Percentiles rank a stretch among this genome's conserved stretches.
Conservation (phyloP, 1,284 basidiomycete genomes). For the Rhodotorula sp. region DNA sequence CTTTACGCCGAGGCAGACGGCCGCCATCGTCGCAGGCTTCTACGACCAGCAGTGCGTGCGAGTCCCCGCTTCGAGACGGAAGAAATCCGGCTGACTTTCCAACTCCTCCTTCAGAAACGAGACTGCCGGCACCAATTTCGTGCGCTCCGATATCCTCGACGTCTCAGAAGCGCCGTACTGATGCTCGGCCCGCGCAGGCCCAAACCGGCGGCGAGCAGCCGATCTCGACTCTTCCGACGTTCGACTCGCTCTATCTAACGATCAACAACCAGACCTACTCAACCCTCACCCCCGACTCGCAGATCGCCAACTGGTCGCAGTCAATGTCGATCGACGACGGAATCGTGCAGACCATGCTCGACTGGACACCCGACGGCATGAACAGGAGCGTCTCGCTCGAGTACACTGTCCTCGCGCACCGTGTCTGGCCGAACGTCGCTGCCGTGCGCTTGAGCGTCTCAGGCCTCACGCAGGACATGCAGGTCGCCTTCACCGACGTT, state of each 20-base stretch:
- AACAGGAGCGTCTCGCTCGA: slow-evolving; percentile 17
- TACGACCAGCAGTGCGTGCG: slow-evolving; percentile 37
- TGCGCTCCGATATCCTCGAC: background rate
- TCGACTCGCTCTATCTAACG: slow-evolving; percentile 41
- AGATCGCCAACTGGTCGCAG: slow-evolving; percentile 42
- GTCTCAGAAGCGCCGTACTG: fast-evolving
- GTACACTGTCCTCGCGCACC: slow-evolving; percentile 43
- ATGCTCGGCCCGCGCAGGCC: background rate
- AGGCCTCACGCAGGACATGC: slow-evolving; percentile 11
- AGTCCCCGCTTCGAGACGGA: background rate
- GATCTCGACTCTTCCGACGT: slow-evolving; percentile 43
- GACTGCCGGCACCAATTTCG: slow-evolving; percentile 44
- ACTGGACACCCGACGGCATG: slow-evolving; percentile 30
- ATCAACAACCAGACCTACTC: slow-evolving; percentile 38
- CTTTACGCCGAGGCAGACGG: slow-evolving; percentile 31
- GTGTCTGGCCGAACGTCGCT: slow-evolving; percentile 37
- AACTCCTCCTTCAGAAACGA: background rate
- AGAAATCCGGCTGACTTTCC: background rate
- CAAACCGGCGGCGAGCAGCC: slow-evolving; percentile 39
- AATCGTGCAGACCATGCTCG: slow-evolving; percentile 38
- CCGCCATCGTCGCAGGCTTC: slow-evolving; percentile 42
- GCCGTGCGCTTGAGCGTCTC: slow-evolving; percentile 37
- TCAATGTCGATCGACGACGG: slow-evolving; percentile 41
- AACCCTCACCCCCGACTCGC: slow-evolving; percentile 17
- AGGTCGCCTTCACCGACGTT: slow-evolving; percentile 42